These are phyloP conservation scores for Oenanthe sinensis DNA, from an alignment of 129 eudicot species.

Conservation along the genomic window DNA sequence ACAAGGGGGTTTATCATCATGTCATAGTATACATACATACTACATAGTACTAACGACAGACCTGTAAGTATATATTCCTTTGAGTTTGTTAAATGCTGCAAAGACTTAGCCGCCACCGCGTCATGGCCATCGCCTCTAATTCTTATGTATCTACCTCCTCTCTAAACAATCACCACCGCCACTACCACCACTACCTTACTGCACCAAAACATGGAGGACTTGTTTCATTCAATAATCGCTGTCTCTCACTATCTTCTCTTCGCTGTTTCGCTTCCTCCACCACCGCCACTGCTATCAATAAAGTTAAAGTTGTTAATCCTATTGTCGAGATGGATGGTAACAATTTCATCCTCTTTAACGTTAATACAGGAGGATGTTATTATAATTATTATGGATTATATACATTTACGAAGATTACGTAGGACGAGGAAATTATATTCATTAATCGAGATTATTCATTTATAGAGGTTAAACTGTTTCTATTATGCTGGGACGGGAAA, in stretches of 20 bases:
- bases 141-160: constrained; percentile 18
- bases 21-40: too few relatives aligned
- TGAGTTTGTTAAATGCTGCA: too few relatives aligned
- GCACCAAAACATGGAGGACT: neutral
- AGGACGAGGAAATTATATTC: too few relatives aligned
- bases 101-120: neutral
- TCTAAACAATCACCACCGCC: constrained; percentile 20
- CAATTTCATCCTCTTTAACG: neutral
- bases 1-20: too few relatives aligned
- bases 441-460: too few relatives aligned
- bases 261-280: constrained; percentile 63
- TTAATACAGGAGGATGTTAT: too few relatives aligned
- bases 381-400: too few relatives aligned
- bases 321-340: constrained; percentile 96
- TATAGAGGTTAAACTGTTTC: too few relatives aligned
- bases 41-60: too few relatives aligned
- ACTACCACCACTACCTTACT: neutral
- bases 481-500: too few relatives aligned
- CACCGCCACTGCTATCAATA: constrained; percentile 32
- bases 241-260: constrained; percentile 31
- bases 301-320: constrained; percentile 60
- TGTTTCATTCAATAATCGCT: constrained; percentile 9
- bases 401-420: too few relatives aligned
- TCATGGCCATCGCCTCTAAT: neutral
- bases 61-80: too few relatives aligned